phyloP scores from a whole-genome alignment of 306 rosid species.

The Lathyrus tuberosus region DNA sequence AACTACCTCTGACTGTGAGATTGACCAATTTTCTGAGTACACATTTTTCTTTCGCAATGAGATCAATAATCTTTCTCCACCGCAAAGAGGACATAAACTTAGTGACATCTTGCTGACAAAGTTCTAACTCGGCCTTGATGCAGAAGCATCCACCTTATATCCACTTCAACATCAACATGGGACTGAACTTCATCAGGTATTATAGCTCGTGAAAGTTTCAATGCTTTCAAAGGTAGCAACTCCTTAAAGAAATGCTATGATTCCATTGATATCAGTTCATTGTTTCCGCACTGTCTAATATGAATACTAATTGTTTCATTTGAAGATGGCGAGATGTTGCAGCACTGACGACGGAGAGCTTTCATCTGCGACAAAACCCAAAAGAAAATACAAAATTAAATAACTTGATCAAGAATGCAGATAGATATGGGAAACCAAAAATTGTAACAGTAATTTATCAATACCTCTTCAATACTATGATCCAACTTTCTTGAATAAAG shows the following conservation, averaged over 20 bases:
- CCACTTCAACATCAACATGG: constrained; percentile 35
- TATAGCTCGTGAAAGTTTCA: constrained; percentile 18
- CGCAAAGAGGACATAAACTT: constrained; percentile 7
- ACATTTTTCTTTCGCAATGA: constrained; percentile 15
- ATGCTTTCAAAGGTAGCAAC: constrained; percentile 17
- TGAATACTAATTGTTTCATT: constrained; percentile 55
- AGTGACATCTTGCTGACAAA: neutral
- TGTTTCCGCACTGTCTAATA: constrained; percentile 52
- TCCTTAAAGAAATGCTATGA: constrained; percentile 47
- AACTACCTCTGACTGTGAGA: constrained; percentile 7
- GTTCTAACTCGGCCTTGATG: constrained; percentile 21
- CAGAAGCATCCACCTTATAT: constrained; percentile 33
- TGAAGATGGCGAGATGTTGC: constrained; percentile 51
- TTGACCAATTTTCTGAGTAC: constrained; percentile 29
- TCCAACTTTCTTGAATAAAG: constrained; percentile 69
- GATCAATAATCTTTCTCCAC: constrained; percentile 13
- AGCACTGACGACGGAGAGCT: constrained; percentile 85
- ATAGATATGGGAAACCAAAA: constrained; percentile 18
- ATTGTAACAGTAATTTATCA: neutral
- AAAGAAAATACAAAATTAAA: constrained; percentile 19
- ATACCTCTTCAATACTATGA: constrained; percentile 68
- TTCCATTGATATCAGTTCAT: constrained; percentile 69
- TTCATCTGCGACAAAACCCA: constrained; percentile 57
- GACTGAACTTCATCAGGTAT: constrained; percentile 32
- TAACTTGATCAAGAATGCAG: constrained; percentile 35